These are phyloP conservation scores for Backusella australiensis DNA, from an alignment of 192 early-diverging fungal genomes.

Conservation along the genomic window DNA sequence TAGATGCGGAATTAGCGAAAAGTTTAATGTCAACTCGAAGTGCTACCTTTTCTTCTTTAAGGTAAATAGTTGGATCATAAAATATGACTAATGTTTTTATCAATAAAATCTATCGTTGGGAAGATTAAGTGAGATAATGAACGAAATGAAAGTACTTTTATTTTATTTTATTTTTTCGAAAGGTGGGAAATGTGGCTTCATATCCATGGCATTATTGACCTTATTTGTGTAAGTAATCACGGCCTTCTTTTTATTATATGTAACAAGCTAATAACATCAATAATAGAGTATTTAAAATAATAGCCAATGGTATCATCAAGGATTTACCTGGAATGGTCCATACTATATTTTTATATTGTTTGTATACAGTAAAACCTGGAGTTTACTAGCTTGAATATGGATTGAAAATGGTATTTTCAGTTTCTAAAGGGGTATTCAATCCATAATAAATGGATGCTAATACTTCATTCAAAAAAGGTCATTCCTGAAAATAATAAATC, in stretches of 20 bases:
- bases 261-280: not conserved
- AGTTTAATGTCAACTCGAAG: not conserved
- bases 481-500: too few relatives aligned
- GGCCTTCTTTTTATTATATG: not conserved
- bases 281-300: not conserved
- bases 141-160: not conserved
- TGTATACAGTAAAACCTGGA: too few relatives aligned
- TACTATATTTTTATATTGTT: too few relatives aligned
- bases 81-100: not conserved
- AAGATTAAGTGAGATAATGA: not conserved
- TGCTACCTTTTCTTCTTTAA: not conserved
- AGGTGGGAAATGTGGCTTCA: not conserved
- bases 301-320: too few relatives aligned
- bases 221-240: not conserved
- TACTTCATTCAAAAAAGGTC: too few relatives aligned
- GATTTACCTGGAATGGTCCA: too few relatives aligned
- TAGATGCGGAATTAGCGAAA: not conserved
- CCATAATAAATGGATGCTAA: too few relatives aligned
- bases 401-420: too few relatives aligned
- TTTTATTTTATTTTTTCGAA: not conserved
- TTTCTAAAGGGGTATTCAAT: too few relatives aligned
- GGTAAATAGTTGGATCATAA: not conserved
- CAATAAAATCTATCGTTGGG: not conserved
- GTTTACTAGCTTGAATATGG: too few relatives aligned
- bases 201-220: not conserved